phyloP scores from a whole-genome alignment of 169 alveolate species.

The Plasmodium billcollinsi region DNA sequence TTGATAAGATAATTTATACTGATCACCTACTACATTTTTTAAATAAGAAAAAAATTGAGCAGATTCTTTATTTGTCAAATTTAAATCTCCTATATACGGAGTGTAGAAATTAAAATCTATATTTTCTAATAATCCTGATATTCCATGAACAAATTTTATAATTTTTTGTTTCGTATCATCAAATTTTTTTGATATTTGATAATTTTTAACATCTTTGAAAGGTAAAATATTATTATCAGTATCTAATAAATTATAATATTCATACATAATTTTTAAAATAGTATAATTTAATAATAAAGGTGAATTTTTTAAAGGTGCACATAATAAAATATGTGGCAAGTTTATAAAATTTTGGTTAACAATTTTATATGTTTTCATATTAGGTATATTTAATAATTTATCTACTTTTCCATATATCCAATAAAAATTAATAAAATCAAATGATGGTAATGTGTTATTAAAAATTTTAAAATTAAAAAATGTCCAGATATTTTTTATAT shows the following conservation, averaged over 20 bases:
- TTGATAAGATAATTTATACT: background rate
- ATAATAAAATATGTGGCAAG: constrained; percentile 37
- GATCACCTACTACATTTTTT: constrained; percentile 9
- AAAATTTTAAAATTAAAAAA: constrained; percentile 65
- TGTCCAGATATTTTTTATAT: constrained; percentile 69
- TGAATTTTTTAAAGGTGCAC: constrained; percentile 27
- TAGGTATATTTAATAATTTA: constrained; percentile 18
- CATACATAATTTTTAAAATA: constrained; percentile 64
- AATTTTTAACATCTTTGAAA: constrained; percentile 58
- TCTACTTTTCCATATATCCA: constrained; percentile 54
- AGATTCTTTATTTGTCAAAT: constrained; percentile 38
- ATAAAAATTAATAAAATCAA: constrained; percentile 38
- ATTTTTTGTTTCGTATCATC: constrained; percentile 50
- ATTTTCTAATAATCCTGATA: constrained; percentile 63
- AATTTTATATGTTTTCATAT: constrained; percentile 71
- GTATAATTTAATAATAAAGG: constrained; percentile 64
- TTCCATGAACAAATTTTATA: constrained; percentile 65
- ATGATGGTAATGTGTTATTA: constrained; percentile 48
- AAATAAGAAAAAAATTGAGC: constrained; percentile 46
- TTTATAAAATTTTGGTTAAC: constrained; percentile 48
- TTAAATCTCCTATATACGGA: constrained; percentile 68
- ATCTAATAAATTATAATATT: constrained; percentile 33
- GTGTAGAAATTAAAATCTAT: constrained; percentile 63
- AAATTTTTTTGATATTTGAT: constrained; percentile 30
- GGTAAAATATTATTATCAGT: constrained; percentile 49